A percentile compares a stretch with the other conserved stretches of the same genome.
These are phyloP conservation scores for Keqinozyma sinolaborantium DNA, from an alignment of 1,139 yeast species.

Conservation along the genomic window DNA sequence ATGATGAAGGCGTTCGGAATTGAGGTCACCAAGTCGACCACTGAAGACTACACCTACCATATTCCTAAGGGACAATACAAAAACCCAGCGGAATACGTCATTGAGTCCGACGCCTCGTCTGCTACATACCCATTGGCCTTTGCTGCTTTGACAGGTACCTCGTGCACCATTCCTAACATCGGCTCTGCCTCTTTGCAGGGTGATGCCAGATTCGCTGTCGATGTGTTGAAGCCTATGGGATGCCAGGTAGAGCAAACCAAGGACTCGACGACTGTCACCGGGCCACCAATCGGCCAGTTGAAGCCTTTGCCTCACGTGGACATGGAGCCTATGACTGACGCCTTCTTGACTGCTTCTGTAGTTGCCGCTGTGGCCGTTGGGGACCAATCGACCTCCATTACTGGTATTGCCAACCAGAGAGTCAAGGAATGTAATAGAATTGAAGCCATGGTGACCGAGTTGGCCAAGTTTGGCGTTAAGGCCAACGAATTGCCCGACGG, in stretches of 20 bases:
- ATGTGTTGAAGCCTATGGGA: constrained; percentile 93
- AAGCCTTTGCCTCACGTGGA: constrained; percentile 75
- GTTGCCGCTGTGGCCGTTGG: constrained; percentile 85
- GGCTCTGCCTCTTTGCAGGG: constrained; percentile 94
- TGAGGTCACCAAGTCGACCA: constrained; percentile 63
- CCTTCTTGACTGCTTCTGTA: constrained; percentile 93
- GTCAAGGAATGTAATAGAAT: constrained; percentile 97
- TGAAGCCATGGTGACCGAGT: constrained; percentile 86
- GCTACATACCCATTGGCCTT: constrained; percentile 97
- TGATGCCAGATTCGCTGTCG: constrained; percentile 94
- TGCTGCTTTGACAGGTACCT: constrained; percentile 96
- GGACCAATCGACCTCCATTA: constrained; percentile 64
- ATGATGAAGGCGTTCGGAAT: constrained; percentile 94
- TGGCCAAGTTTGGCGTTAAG: constrained; percentile 84
- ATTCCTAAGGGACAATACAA: constrained; percentile 80
- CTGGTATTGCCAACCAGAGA: constrained; percentile 96
- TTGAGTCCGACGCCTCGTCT: constrained; percentile 98
- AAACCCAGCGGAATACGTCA: constrained; percentile 80
- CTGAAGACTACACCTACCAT: constrained; percentile 80
- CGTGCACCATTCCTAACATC: constrained; percentile 90
- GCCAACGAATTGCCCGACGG: constrained; percentile 92
- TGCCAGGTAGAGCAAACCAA: constrained; percentile 81
- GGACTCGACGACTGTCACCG: constrained; percentile 86
- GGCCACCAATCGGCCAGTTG: constrained; percentile 70
- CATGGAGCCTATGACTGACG: constrained; percentile 99